Evolutionary conservation across 2,329 filamentous ascomycete species (phyloP).

Genomic region (Apiospora saccharicola): DNA sequence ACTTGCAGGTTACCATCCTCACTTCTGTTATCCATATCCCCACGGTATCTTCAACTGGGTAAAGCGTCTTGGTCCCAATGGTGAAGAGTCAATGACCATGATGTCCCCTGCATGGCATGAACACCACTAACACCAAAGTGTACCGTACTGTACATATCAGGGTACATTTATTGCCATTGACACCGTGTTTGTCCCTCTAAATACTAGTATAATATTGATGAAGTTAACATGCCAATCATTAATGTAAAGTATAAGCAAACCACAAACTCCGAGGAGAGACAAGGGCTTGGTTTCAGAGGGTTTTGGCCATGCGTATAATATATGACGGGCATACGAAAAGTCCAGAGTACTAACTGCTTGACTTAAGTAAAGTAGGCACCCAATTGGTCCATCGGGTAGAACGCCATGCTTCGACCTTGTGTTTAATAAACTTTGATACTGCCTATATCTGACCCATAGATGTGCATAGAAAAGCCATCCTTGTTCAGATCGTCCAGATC

Average conservation of each 20-base stretch:
- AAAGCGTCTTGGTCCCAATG: too few relatives aligned
- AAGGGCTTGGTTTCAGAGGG: too few relatives aligned
- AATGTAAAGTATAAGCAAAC: background rate
- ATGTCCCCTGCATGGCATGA: too few relatives aligned
- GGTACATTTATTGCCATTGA: too few relatives aligned
- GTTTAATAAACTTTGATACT: background rate
- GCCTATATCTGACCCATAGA: background rate
- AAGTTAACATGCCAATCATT: too few relatives aligned
- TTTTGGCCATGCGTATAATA: background rate
- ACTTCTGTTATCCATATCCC: background rate
- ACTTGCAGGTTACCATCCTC: background rate
- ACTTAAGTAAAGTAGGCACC: background rate
- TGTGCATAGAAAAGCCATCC: background rate
- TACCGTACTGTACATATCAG: too few relatives aligned
- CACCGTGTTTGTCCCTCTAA: too few relatives aligned
- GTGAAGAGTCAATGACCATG: too few relatives aligned
- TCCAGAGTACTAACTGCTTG: background rate
- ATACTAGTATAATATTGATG: too few relatives aligned
- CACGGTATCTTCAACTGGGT: background rate
- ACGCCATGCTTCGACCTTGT: background rate
- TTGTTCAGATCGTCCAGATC: conserved; percentile 19
- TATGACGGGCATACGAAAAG: background rate
- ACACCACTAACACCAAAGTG: too few relatives aligned
- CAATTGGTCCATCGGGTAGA: background rate
- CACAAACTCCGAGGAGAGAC: background rate